These are phyloP conservation scores for Candida buenavistaensis DNA, from an alignment of 1,139 yeast genomes.

Conservation along the genomic window DNA sequence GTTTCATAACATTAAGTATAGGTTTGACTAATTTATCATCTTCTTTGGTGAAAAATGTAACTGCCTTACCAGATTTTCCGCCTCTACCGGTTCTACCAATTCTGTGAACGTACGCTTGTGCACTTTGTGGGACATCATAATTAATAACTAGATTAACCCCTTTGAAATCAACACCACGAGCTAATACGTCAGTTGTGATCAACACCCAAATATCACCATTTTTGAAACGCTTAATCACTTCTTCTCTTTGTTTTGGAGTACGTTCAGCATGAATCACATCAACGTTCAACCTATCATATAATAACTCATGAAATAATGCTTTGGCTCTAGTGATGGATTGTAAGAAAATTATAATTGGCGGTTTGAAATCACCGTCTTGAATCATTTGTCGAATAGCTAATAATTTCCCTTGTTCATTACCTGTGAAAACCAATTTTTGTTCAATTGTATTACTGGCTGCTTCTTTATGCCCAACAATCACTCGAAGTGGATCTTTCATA, in stretches of 20 bases:
- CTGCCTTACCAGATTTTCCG: constrained; percentile 97
- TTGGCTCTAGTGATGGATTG: constrained; percentile 94
- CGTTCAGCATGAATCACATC: constrained; percentile 97
- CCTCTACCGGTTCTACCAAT: constrained; percentile 99
- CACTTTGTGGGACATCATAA: constrained; percentile 88
- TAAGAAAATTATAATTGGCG: constrained; percentile 89
- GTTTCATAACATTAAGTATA: constrained; percentile 91
- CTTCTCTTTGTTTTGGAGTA: constrained; percentile 85
- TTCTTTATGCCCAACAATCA: constrained; percentile 91
- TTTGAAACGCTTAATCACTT: constrained; percentile 78
- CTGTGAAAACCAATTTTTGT: constrained; percentile 83
- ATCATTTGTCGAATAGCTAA: constrained; percentile 89
- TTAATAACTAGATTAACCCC: constrained; percentile 97
- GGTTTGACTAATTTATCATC: constrained; percentile 82
- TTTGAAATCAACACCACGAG: constrained; percentile 99
- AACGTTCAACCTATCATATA: constrained; percentile 88
- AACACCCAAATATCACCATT: constrained; percentile 94
- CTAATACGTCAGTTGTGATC: constrained; percentile 96
- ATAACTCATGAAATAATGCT: constrained; percentile 87
- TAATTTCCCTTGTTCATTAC: constrained; percentile 92
- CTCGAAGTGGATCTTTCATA: constrained; percentile 82
- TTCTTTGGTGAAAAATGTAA: constrained; percentile 82
- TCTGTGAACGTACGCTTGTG: constrained; percentile 97
- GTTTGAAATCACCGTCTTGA: constrained; percentile 80
- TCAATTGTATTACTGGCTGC: constrained; percentile 86